These are phyloP conservation scores for Calonectria montana DNA, from an alignment of 2,329 filamentous ascomycete species.

Conservation along the genomic window DNA sequence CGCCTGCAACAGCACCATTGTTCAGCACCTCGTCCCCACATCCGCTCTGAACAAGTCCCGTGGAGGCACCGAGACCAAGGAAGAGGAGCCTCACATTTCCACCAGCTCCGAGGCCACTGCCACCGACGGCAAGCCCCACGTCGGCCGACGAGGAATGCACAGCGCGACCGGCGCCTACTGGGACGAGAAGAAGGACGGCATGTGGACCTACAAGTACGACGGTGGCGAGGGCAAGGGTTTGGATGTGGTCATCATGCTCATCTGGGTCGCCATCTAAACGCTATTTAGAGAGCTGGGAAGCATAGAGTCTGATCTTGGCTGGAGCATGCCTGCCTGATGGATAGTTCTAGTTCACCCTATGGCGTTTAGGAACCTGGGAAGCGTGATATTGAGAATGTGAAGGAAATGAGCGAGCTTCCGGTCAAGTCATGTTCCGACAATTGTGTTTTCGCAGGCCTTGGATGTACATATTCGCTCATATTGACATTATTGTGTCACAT, in stretches of 20 bases:
- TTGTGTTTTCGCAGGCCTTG: conserved; percentile 40
- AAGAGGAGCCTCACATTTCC: conserved; percentile 64
- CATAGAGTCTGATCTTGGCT: conserved; percentile 20
- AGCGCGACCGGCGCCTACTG: conserved; percentile 87
- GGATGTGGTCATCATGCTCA: conserved; percentile 77
- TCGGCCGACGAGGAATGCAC: conserved; percentile 91
- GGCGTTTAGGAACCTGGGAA: conserved; percentile 44
- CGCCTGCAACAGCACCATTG: conserved; percentile 97
- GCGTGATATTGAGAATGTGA: conserved; percentile 41
- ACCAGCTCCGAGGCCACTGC: conserved; percentile 66
- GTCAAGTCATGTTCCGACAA: conserved; percentile 35
- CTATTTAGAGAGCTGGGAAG: conserved; percentile 16
- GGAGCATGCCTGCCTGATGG: conserved; percentile 28
- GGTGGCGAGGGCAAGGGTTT: conserved; percentile 74
- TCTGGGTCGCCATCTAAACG: conserved; percentile 78
- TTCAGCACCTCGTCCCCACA: conserved; percentile 86
- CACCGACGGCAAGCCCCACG: conserved; percentile 75
- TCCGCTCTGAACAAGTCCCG: conserved; percentile 71
- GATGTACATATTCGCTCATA: conserved; percentile 42
- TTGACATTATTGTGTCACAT: conserved; percentile 33
- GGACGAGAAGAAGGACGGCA: conserved; percentile 91
- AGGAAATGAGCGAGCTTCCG: conserved; percentile 38
- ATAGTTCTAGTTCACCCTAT: conserved; percentile 39
- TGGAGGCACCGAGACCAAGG: conserved; percentile 59
- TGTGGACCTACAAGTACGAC: conserved; percentile 91